A percentile compares a stretch with the other conserved stretches of the same genome.
These are phyloP conservation scores for Sanghuangporus baumii DNA, from an alignment of 1,284 basidiomycete species.

Conservation along the genomic window DNA sequence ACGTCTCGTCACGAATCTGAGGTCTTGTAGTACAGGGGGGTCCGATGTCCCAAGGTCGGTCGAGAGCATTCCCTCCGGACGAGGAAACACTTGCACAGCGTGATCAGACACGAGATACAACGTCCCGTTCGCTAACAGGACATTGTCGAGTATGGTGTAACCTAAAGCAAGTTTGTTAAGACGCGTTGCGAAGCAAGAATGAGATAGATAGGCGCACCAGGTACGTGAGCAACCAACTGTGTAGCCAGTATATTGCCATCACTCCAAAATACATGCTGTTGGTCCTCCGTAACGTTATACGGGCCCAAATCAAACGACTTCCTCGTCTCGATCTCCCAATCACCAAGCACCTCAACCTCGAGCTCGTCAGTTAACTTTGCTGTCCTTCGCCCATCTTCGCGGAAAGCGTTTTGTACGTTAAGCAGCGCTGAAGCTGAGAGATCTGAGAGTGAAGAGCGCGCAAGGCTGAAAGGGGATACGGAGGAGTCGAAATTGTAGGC, in stretches of 20 bases:
- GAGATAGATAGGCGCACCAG: constrained; percentile 3
- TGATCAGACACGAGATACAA: constrained; percentile 65
- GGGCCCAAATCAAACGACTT: constrained; percentile 27
- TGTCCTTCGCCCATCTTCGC: constrained; percentile 43
- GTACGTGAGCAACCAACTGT: constrained; percentile 15
- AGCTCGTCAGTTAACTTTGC: constrained; percentile 45
- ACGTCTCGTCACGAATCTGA: constrained; percentile 54
- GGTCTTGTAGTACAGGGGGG: constrained; percentile 53
- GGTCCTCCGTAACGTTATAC: constrained; percentile 44
- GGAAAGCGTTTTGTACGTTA: constrained; percentile 31
- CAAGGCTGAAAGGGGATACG: constrained; percentile 41
- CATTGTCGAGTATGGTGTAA: constrained; percentile 75
- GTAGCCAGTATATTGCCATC: constrained; percentile 22
- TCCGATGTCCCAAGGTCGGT: constrained; percentile 31
- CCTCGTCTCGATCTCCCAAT: constrained; percentile 46
- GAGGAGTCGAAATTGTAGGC: constrained; percentile 63
- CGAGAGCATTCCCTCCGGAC: constrained; percentile 44
- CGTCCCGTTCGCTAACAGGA: constrained; percentile 62
- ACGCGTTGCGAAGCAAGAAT: constrained; percentile 22
- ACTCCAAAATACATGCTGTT: constrained; percentile 34
- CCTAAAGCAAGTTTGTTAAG: constrained; percentile 42
- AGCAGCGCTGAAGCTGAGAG: constrained; percentile 37
- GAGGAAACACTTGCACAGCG: constrained; percentile 38
- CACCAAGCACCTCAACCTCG: constrained; percentile 57
- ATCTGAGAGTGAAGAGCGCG: constrained; percentile 25